Evolutionary conservation across 805 yeast species (phyloP).

Genomic region (Torulaspora maleeae): DNA sequence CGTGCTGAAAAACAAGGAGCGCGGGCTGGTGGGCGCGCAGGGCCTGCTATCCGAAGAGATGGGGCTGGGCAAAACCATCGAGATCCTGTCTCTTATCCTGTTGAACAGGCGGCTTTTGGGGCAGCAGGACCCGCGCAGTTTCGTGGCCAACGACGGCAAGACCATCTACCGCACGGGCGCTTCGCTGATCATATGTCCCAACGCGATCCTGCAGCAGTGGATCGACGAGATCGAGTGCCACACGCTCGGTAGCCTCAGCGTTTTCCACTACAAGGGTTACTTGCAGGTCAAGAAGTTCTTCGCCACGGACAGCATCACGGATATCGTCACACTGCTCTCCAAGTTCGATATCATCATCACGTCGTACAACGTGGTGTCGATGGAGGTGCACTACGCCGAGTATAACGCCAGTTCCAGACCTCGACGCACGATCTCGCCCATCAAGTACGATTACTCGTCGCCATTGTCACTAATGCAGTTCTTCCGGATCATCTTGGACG

Average conservation of each 20-base stretch:
- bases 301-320: conserved; percentile 18
- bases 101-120: conserved; percentile 48
- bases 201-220: conserved; percentile 84
- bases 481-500: conserved; percentile 88
- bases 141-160: conserved; percentile 22
- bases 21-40: conserved; percentile 23
- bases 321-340: conserved; percentile 50
- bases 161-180: conserved; percentile 48
- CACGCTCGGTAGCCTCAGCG: conserved; percentile 40
- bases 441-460: conserved; percentile 57
- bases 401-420: conserved; percentile 50
- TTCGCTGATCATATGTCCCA: conserved; percentile 82
- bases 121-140: conserved; percentile 4
- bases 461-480: conserved; percentile 80
- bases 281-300: conserved; percentile 34
- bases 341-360: conserved; percentile 75
- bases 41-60: conserved; percentile 90
- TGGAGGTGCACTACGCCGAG: conserved; percentile 74
- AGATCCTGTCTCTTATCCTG: conserved; percentile 60
- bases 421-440: conserved; percentile 28
- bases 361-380: conserved; percentile 65
- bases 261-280: conserved; percentile 62
- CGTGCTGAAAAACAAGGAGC: conserved; percentile 3
- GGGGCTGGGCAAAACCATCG: conserved; percentile 97
- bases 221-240: conserved; percentile 57